Evolutionary conservation across 768 basidiomycete species (phyloP).

Genomic region (Nidularia pulvinata): DNA sequence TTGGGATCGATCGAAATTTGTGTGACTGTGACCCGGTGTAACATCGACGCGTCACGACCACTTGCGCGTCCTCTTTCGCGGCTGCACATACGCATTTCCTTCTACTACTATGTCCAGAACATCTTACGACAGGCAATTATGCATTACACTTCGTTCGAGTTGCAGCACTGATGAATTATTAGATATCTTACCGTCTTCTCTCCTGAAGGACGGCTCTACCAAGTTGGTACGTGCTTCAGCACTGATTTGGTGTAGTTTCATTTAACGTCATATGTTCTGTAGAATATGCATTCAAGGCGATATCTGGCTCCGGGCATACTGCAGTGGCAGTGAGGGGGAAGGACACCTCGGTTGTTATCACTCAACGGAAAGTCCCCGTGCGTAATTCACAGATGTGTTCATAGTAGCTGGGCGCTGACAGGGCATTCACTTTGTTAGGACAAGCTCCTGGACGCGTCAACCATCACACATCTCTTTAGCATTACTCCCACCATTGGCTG

Average conservation of each 20-base stretch:
- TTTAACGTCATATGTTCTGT: conserved; percentile 1
- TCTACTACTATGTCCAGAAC: conserved; percentile 77
- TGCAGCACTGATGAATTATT: not conserved
- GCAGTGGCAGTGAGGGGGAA: conserved; percentile 91
- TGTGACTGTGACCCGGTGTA: conserved; percentile 22
- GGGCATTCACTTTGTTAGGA: conserved; percentile 52
- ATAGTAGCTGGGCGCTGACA: not conserved
- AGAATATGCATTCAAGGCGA: conserved; percentile 99
- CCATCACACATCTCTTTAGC: conserved; percentile 94
- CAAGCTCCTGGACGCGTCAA: conserved; percentile 94
- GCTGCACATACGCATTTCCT: not conserved
- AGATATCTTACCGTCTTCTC: conserved; percentile 98
- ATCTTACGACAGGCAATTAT: conserved; percentile 81
- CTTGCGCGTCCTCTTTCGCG: conserved; percentile 54
- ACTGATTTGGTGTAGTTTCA: not conserved
- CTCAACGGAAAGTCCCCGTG: conserved; percentile 98
- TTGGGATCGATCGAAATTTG: conserved; percentile 14
- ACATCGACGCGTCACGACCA: conserved; percentile 36
- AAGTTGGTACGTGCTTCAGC: conserved; percentile 77
- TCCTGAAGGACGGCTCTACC: conserved; percentile 95
- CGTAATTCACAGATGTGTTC: conserved; percentile 24
- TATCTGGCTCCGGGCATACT: conserved; percentile 95
- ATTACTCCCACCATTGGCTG: conserved; percentile 97
- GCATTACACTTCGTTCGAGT: not conserved
- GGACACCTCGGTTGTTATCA: conserved; percentile 94